Evolutionary conservation across 2,329 filamentous ascomycete species (phyloP), one percentile per base, ranked within the genome.

Genomic region (Neofusicoccum parvum): DNA sequence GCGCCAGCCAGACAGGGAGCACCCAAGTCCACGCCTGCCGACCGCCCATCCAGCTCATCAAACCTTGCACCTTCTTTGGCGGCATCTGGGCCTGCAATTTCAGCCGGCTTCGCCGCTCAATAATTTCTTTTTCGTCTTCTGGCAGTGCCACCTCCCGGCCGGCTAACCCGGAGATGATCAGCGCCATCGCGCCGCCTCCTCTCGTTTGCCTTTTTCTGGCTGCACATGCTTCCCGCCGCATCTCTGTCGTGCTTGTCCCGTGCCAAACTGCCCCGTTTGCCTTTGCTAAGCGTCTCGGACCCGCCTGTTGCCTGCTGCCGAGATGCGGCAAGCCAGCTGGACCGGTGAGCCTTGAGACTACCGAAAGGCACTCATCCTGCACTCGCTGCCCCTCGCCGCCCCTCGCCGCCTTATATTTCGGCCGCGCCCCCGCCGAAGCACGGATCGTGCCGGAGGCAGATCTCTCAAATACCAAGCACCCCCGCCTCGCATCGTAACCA

Each of bases 151-250:
- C 54, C 10, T 36, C 20, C 39, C 27, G 46, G 34, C 41, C 41
- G 41, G 56, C 56, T 46, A 14, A 20, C 45, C 56, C 56, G 56
- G 56, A 48, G 41, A 60, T 48, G 56, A 60, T 48, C 56, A 48
- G 27, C 56, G 41, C 56, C 43, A 17, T 23, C 20, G 36, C n/a
- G 17, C 54, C 39, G 37, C 23, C 39, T 23, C 23, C 54, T 39
- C 54, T 46, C 54, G 54, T 41, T 54, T 59, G 36, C 27, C 54
- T 59, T 36, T 45, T 59, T 14, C 39, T 32, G 54, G 54, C 23
- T 32, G 39, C 54, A 6, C 27, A 59, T 17, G 54, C 54, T 59
- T 34, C 23, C 53, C 20, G 53, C 53, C 9, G 53, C 37, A 15
- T n/a, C 9, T 36, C 54, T 43, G 39, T 46, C 37, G 15, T 17